A percentile compares a stretch with the other conserved stretches of the same genome.
Conservation (phyloP, 805 yeast genomes). For the Clavispora carvajalis region DNA sequence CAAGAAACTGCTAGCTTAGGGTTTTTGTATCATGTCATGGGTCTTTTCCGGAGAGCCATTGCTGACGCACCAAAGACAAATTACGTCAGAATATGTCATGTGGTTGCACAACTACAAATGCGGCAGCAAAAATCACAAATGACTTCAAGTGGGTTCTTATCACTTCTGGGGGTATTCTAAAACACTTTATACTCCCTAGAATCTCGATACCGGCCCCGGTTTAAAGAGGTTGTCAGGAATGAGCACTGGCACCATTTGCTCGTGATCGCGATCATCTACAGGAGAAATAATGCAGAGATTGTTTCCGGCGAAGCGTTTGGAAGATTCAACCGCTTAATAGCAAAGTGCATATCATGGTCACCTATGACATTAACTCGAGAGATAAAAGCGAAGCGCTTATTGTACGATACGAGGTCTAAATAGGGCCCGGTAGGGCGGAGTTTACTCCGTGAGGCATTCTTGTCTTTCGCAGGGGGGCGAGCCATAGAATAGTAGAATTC, state of each 20-base stretch:
- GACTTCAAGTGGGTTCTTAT: not conserved
- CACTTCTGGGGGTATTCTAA: not conserved
- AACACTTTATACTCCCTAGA: not conserved
- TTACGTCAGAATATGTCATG: not conserved
- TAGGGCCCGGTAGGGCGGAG: constrained; percentile 19
- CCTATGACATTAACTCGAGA: constrained; percentile 19
- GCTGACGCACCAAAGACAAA: too few relatives aligned
- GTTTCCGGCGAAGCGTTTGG: constrained; percentile 18
- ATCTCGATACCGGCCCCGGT: not conserved
- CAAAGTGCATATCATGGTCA: constrained; percentile 13
- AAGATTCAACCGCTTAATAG: constrained; percentile 16
- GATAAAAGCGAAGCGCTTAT: constrained; percentile 20
- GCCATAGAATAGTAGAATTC: constrained; percentile 6
- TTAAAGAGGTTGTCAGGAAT: constrained; percentile 9
- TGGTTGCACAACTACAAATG: not conserved
- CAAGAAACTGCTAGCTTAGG: too few relatives aligned
- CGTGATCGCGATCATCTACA: constrained; percentile 23
- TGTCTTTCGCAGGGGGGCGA: constrained; percentile 10
- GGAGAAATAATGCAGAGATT: constrained; percentile 20
- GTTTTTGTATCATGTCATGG: too few relatives aligned
- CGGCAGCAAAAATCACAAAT: not conserved
- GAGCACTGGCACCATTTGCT: constrained; percentile 19
- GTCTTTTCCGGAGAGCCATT: too few relatives aligned
- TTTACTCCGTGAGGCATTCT: constrained; percentile 10
- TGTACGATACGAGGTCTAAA: constrained; percentile 20